These are phyloP conservation scores for Ceraceosorus bombacis DNA, from an alignment of 1,284 basidiomycete species.

Conservation along the genomic window DNA sequence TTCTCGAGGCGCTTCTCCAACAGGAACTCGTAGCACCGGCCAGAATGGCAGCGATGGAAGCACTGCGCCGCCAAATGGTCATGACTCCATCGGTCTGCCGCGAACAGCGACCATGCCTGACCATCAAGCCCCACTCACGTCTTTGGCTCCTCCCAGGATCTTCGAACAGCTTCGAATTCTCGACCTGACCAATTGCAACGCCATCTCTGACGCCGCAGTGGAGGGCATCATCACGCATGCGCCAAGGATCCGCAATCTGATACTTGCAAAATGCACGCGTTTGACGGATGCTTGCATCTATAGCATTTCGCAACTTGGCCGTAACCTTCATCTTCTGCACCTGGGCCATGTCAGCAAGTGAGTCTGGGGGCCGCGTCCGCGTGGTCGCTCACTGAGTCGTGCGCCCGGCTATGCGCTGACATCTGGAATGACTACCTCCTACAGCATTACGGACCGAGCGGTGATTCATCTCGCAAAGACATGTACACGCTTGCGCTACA, in stretches of 20 bases:
- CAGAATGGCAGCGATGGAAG: background rate
- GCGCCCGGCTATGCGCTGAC: background rate
- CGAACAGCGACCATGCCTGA: conserved; percentile 9
- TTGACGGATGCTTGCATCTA: conserved; percentile 81
- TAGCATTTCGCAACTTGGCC: conserved; percentile 77
- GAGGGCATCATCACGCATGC: conserved; percentile 82
- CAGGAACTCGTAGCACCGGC: background rate
- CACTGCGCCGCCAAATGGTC: background rate
- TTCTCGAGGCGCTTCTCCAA: conserved; percentile 24
- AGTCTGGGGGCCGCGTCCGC: conserved; percentile 19
- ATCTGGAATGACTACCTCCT: conserved; percentile 19
- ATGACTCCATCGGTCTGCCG: conserved; percentile 10
- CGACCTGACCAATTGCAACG: conserved; percentile 67
- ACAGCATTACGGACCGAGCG: conserved; percentile 78
- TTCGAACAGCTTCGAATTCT: conserved; percentile 46
- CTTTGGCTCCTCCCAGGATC: conserved; percentile 3
- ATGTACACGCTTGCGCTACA: conserved; percentile 88
- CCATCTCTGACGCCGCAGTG: conserved; percentile 77
- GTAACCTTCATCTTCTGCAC: conserved; percentile 89
- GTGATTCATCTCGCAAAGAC: conserved; percentile 73
- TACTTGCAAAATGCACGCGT: conserved; percentile 78
- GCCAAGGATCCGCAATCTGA: conserved; percentile 82
- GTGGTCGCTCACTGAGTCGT: background rate
- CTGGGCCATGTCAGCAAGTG: conserved; percentile 73
- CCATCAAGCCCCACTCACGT: background rate